Base-by-base conservation (phyloP, 2,329 filamentous ascomycete genomes). In the Metarhizium brunneum region DNA sequence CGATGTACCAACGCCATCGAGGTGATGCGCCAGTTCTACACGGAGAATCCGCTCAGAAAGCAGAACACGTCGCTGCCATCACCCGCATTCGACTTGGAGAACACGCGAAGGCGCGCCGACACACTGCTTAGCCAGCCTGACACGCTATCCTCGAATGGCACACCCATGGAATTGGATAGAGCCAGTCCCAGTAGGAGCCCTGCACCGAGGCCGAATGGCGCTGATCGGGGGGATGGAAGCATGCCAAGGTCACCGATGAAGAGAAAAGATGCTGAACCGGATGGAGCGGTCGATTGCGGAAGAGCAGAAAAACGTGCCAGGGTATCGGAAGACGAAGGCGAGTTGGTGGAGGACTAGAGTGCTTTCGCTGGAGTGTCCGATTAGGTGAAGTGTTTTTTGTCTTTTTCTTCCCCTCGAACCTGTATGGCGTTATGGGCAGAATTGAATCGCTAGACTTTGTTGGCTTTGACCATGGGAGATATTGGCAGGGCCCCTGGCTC, bases 1-100 rank as follows among this genome's bases (percentile, higher is more conserved):
- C 83, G 87, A 59, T 88, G 95, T 59, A 73, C 80, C 47, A 80
- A 80, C 62, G 90, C 90, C 4, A 88, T 92, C 62, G 85, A 87
- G 54, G 79, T 89, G 54, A 87, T 96, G 76, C 82, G 84, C 40
- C 83, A 81, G 58, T 86, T 85, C 64, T 86, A 85, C 67, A 73
- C 70, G 47, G 82, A 86, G 67, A 86, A 86, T 66, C 83, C 83
- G 50, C 73, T 84, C 56, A 74, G 75, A 60, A 83, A 82, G 68
- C 74, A 78, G 62, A 79, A 82, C 61, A 74, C 78, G 53, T 72
- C 77, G 64, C 57, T 79, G 69, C 65, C 76, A 40, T 83, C 80
- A 36, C 80, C 81, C 10, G 73, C 74, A 8, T 84, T 83, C 61
- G 73, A 74, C 57, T 72, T 84, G 47, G 80, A 83, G 62, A 78